Conservation (phyloP, 345 rosid species). For the Aegle marmelos region DNA sequence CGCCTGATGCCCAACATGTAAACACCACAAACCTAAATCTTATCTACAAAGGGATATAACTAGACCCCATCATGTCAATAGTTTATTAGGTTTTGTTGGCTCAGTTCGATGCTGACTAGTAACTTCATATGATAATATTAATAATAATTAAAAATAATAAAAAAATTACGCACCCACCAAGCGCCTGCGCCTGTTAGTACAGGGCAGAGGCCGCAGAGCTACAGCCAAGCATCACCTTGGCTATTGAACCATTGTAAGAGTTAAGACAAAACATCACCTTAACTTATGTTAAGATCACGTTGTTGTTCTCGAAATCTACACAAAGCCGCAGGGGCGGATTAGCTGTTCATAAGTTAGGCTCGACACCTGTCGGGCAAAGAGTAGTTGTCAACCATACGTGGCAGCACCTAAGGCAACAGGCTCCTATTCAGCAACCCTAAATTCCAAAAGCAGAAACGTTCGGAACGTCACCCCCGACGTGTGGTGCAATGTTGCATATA, state of each 20-base stretch:
- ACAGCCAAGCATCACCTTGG: neutral
- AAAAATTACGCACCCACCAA: neutral
- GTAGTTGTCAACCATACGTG: neutral
- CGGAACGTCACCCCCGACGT: no score
- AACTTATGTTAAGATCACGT: no score
- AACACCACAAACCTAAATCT: neutral
- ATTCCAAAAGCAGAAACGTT: neutral
- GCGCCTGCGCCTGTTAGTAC: no score
- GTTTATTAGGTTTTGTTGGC: no score
- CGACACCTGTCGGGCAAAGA: conserved; percentile 7
- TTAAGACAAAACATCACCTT: neutral
- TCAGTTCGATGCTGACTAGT: neutral
- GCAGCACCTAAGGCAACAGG: neutral
- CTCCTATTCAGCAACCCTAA: neutral
- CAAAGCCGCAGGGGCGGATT: neutral
- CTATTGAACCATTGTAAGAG: neutral
- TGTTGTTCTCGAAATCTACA: neutral
- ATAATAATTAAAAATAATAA: no score
- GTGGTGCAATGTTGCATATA: no score
- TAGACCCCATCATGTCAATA: neutral
- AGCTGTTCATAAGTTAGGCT: neutral
- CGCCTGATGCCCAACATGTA: neutral
- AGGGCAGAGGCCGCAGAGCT: neutral
- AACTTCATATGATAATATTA: neutral
- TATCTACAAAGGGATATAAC: neutral